Base-by-base conservation (phyloP, 2,329 filamentous ascomycete genomes). In the Xylogone sp. region DNA sequence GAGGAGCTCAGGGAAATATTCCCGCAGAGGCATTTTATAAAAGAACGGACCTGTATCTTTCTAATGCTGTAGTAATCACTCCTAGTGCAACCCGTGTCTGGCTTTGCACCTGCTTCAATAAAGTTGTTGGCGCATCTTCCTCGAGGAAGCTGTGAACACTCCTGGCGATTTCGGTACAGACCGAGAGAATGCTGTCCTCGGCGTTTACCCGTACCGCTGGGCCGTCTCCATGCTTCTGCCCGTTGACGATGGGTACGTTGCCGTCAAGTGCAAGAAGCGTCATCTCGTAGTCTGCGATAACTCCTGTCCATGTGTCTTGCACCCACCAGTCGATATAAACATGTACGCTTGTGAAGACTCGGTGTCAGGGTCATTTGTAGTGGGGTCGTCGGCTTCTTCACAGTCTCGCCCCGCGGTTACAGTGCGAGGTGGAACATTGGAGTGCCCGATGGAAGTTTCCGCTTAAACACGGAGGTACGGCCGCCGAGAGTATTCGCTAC, bases 41-140 rank as follows among this genome's bases (percentile, higher is more conserved):
- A 20, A 52, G 43, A 19, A 70, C 82, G 53, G 72, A 94, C 85
- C 79, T 79, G 69, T 96, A 97, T 65, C 78, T 79, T 56, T 81
- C 71, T 64, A 97, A 74, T 13, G 92, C 89, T 62, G 90, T 81
- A 54, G 83, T 79, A 52, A 97, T 83, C 20, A 96, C 84, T 20
- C 71, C 77, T 63, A 96, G 76, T 21, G 90, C 86, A 49, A 82
- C 75, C 54, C 83, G 80, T 44, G 88, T 87, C 74, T 94, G 91
- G 52, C 74, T 71, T 71, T 97, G 92, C 22, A 91, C 62, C 13
- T 49, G 46, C 50, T 50, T 59, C 52, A 68, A 50, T 16, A 65
- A 27, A 19, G 56, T 51, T 7, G 57, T 59, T 21, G 56, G 46
- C 0, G 55, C 51, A 45, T 66, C 57, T 29, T 52, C 51, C 20